phyloP scores from a whole-genome alignment of 2,329 filamentous ascomycete genomes.

The Aspergillus oerlinghausenensis region DNA sequence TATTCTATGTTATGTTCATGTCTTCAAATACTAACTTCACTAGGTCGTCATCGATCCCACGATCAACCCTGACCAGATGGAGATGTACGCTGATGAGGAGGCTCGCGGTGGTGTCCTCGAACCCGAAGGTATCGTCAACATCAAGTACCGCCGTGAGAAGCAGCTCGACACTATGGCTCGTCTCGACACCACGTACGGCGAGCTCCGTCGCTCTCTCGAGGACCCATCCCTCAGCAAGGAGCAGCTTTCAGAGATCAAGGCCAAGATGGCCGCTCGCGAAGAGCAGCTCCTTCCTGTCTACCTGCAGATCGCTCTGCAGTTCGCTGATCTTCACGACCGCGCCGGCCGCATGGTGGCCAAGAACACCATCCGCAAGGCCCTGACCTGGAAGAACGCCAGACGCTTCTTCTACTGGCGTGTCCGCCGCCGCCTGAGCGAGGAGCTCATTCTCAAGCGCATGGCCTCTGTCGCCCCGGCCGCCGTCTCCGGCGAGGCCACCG shows the following conservation, averaged over 20 bases:
- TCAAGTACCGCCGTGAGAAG: slow-evolving; percentile 97
- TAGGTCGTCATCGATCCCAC: slow-evolving; percentile 94
- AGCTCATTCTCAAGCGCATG: slow-evolving; percentile 94
- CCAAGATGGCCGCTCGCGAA: slow-evolving; percentile 79
- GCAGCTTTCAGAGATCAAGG: slow-evolving; percentile 72
- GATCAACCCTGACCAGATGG: slow-evolving; percentile 94
- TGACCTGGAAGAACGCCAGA: slow-evolving; percentile 83
- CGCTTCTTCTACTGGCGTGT: slow-evolving; percentile 99
- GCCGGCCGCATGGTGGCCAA: slow-evolving; percentile 98
- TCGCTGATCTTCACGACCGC: slow-evolving; percentile 94
- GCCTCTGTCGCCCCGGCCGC: slow-evolving; percentile 40
- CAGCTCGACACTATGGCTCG: slow-evolving; percentile 97
- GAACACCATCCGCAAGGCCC: slow-evolving; percentile 77
- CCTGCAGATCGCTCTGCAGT: slow-evolving; percentile 90
- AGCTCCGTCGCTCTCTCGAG: slow-evolving; percentile 73
- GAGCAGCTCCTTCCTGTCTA: slow-evolving; percentile 88
- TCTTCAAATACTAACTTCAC: neutral
- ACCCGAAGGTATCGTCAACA: slow-evolving; percentile 95
- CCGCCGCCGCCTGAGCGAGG: slow-evolving; percentile 92
- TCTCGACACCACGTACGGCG: slow-evolving; percentile 76
- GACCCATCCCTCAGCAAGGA: slow-evolving; percentile 67
- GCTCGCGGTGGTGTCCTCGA: slow-evolving; percentile 95
- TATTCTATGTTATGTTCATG: neutral
- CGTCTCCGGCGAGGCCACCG: slow-evolving; percentile 31
- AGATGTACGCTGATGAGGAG: slow-evolving; percentile 98